Evolutionary conservation across 208 protist genomes (phyloP).

Genomic region (Borovskyia barvae): DNA sequence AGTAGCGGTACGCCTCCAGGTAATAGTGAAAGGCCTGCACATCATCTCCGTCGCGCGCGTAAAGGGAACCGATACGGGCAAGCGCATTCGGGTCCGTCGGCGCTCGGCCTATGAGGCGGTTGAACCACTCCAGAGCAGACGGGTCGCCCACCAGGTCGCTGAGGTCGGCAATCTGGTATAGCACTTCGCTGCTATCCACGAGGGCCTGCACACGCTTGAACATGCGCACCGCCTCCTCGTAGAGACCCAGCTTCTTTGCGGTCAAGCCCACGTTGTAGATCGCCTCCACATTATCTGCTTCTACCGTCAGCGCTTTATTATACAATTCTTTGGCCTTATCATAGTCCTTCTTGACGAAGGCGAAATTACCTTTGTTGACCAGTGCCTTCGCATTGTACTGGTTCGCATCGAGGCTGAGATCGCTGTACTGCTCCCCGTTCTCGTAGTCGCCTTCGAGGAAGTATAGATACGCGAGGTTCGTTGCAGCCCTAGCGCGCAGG

Average conservation of each 20-base stretch:
- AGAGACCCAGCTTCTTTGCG: conserved; percentile 87
- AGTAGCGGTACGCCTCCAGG: conserved; percentile 95
- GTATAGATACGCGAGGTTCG: conserved; percentile 97
- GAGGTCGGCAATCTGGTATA: conserved; percentile 95
- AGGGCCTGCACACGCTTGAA: conserved; percentile 95
- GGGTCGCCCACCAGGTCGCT: conserved; percentile 84
- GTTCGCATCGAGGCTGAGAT: conserved; percentile 93
- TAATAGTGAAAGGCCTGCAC: conserved; percentile 95
- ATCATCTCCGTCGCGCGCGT: conserved; percentile 91
- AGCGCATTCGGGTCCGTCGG: conserved; percentile 95
- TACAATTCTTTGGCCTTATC: conserved; percentile 93
- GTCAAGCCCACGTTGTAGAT: conserved; percentile 97
- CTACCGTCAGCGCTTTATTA: conserved; percentile 93
- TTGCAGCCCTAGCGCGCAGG: conserved; percentile 91
- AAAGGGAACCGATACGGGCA: conserved; percentile 90
- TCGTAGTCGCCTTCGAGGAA: conserved; percentile 97
- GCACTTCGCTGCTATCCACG: conserved; percentile 93
- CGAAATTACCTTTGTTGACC: conserved; percentile 97
- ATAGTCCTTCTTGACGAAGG: conserved; percentile 86
- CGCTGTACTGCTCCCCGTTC: conserved; percentile 95
- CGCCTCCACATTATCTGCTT: conserved; percentile 96
- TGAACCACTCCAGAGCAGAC: conserved; percentile 77
- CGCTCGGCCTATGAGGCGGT: conserved; percentile 83
- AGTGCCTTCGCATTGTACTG: conserved; percentile 97
- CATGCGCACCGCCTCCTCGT: conserved; percentile 91